These are phyloP conservation scores for Clausena lansium DNA, from an alignment of 345 rosid genomes.

Conservation along the genomic window DNA sequence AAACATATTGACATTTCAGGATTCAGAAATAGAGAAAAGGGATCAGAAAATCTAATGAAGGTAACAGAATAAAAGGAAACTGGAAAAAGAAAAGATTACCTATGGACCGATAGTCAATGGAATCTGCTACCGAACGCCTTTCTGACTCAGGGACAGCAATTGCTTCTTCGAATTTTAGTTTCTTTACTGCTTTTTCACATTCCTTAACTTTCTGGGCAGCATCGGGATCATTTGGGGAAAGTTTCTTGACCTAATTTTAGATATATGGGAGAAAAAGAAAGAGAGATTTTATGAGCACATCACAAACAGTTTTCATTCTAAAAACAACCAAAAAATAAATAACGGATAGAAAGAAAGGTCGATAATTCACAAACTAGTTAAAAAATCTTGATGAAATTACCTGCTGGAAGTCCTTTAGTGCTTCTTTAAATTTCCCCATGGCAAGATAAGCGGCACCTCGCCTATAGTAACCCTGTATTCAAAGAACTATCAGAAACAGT, in stretches of 20 bases:
- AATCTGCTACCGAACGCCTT: slow-evolving; percentile 77
- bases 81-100: slow-evolving; percentile 42
- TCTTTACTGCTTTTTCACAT: slow-evolving; percentile 94
- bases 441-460: slow-evolving; percentile 97
- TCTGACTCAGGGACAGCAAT: slow-evolving; percentile 74
- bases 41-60: slow-evolving; percentile 13
- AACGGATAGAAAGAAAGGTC: not conserved
- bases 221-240: slow-evolving; percentile 92
- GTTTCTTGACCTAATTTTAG: slow-evolving; percentile 66
- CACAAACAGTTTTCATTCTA: not conserved
- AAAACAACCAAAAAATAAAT: not conserved
- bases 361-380: not conserved
- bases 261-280: slow-evolving; percentile 9
- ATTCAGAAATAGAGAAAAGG: not conserved
- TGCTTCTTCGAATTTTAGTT: slow-evolving; percentile 95
- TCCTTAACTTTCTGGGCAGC: slow-evolving; percentile 85
- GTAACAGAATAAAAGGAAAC: not conserved
- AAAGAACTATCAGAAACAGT: slow-evolving; percentile 24
- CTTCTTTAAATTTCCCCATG: slow-evolving; percentile 96
- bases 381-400: slow-evolving; percentile 28
- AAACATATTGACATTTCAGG: not conserved
- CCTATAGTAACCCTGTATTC: slow-evolving; percentile 81
- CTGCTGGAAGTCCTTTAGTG: slow-evolving; percentile 96
- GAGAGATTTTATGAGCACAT: not conserved
- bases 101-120: slow-evolving; percentile 75